Conservation (phyloP, 108 stramenopile species). For the Aurantiochytrium sp. region DNA sequence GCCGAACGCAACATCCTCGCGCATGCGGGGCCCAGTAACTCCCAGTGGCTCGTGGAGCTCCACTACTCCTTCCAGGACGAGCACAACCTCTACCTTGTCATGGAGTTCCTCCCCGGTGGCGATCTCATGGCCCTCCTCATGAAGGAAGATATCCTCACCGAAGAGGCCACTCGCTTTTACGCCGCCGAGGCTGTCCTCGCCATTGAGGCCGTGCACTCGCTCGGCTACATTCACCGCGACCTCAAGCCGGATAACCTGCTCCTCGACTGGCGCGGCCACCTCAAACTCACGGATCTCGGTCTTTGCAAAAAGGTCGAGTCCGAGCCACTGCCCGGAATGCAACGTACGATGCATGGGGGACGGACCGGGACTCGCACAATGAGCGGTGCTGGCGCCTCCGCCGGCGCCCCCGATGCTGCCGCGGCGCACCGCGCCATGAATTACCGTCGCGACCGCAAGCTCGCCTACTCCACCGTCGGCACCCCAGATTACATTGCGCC, state of each 20-base stretch:
- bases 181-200: conserved; percentile 97
- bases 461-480: conserved; percentile 95
- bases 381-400: neutral
- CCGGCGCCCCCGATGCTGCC: conserved; percentile 8
- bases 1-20: conserved; percentile 94
- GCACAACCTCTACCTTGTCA: conserved; percentile 84
- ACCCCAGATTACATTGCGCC: conserved; percentile 99
- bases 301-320: conserved; percentile 84
- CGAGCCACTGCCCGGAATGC: neutral
- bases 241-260: conserved; percentile 99
- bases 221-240: conserved; percentile 71
- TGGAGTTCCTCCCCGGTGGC: conserved; percentile 98
- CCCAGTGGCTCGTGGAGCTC: conserved; percentile 86
- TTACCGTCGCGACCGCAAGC: conserved; percentile 50
- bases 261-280: conserved; percentile 89
- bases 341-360: neutral
- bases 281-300: conserved; percentile 97
- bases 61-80: conserved; percentile 93
- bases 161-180: conserved; percentile 82
- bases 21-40: conserved; percentile 43
- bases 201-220: conserved; percentile 57
- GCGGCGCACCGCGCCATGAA: conserved; percentile 23
- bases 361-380: neutral
- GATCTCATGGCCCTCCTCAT: conserved; percentile 94
- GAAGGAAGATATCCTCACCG: conserved; percentile 57